Conservation (phyloP, 2,329 filamentous ascomycete genomes). For the Microdochium paspali region DNA sequence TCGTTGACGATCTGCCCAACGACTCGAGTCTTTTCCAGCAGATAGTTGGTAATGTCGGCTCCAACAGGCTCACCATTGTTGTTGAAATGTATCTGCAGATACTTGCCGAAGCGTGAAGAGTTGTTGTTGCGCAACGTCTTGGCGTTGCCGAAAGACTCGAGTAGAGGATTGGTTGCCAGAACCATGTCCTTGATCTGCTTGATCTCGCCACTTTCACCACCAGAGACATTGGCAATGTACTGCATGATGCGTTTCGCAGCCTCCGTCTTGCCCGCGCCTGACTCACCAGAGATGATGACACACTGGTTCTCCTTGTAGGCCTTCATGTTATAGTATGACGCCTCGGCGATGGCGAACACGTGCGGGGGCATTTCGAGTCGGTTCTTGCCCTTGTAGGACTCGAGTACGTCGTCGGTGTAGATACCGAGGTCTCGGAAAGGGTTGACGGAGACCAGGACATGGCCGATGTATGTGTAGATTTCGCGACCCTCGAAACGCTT, state of each 20-base stretch:
- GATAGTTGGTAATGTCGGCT: conserved; percentile 96
- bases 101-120: conserved; percentile 96
- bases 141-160: conserved; percentile 97
- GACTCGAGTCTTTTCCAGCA: conserved; percentile 90
- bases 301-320: conserved; percentile 98
- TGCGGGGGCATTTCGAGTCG: conserved; percentile 90
- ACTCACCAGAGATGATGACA: conserved; percentile 98
- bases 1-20: conserved; percentile 93
- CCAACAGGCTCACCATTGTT: conserved; percentile 82
- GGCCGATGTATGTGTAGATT: conserved; percentile 99
- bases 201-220: conserved; percentile 74
- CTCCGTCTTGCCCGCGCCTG: conserved; percentile 96
- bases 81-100: conserved; percentile 96
- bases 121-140: conserved; percentile 99
- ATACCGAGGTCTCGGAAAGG: conserved; percentile 96
- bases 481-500: conserved; percentile 95
- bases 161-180: conserved; percentile 89
- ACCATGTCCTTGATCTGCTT: conserved; percentile 99
- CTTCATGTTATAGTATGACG: conserved; percentile 99
- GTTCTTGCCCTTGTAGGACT: conserved; percentile 95
- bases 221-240: conserved; percentile 96
- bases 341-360: conserved; percentile 95
- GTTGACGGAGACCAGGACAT: conserved; percentile 98
- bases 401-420: conserved; percentile 89
- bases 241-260: conserved; percentile 99